Evolutionary conservation across 805 yeast species (phyloP).

Genomic region (Priceomyces castillae): DNA sequence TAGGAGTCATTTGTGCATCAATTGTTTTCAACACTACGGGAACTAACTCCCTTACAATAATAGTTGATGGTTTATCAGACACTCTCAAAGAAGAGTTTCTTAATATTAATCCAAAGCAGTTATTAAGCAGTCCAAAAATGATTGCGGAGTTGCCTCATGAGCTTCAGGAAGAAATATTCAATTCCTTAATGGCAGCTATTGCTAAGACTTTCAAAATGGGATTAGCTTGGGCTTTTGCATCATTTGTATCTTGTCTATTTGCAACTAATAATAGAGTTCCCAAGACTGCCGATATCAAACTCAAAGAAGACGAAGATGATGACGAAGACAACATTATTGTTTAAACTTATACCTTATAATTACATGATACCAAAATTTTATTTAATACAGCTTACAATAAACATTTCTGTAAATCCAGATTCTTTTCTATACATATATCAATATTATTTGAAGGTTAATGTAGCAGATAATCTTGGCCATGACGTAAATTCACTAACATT

Average conservation of each 20-base stretch:
- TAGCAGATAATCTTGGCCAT: no score
- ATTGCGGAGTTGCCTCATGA: conserved; percentile 9
- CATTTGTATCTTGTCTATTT: conserved; percentile 8
- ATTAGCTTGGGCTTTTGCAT: conserved; percentile 7
- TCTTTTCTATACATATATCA: no score
- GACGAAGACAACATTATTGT: not conserved
- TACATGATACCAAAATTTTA: not conserved
- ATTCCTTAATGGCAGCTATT: conserved; percentile 11
- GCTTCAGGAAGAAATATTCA: conserved; percentile 3
- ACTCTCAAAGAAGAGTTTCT: conserved; percentile 6
- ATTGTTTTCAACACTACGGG: conserved; percentile 9
- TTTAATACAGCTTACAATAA: not conserved
- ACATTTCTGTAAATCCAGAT: no score
- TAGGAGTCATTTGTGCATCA: conserved; percentile 10
- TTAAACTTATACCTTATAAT: not conserved
- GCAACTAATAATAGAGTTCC: conserved; percentile 14
- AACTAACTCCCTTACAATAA: not conserved
- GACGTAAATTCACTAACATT: no score
- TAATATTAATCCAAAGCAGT: conserved; percentile 1
- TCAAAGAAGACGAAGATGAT: not conserved
- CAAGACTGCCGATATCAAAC: conserved; percentile 9
- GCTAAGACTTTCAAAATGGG: conserved; percentile 8
- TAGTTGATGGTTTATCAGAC: conserved; percentile 6
- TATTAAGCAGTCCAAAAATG: conserved; percentile 10
- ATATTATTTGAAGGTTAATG: no score